These are phyloP conservation scores for Roridomyces roridus DNA, from an alignment of 768 basidiomycete species.

Conservation along the genomic window DNA sequence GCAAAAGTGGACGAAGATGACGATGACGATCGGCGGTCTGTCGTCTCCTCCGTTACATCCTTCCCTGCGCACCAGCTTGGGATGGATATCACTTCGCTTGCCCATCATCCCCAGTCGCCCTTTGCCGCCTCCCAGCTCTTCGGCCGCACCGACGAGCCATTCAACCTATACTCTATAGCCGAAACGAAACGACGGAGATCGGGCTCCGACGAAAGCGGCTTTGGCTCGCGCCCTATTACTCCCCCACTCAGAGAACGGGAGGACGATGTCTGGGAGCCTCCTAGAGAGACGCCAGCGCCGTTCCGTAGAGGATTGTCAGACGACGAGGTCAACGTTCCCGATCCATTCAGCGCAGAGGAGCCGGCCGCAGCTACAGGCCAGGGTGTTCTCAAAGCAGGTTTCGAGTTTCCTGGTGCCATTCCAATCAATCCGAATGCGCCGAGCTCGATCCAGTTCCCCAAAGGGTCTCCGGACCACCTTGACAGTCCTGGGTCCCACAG, in stretches of 20 bases:
- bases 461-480: slow-evolving; percentile 75
- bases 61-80: slow-evolving; percentile 84
- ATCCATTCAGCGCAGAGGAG: slow-evolving; percentile 49
- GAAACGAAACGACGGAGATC: slow-evolving; percentile 67
- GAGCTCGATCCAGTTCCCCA: slow-evolving; percentile 83
- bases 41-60: slow-evolving; percentile 73
- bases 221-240: slow-evolving; percentile 57
- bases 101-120: slow-evolving; percentile 76
- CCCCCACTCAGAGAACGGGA: slow-evolving; percentile 49
- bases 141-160: slow-evolving; percentile 77
- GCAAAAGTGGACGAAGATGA: slow-evolving; percentile 89
- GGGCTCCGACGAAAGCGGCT: slow-evolving; percentile 60
- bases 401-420: slow-evolving; percentile 62
- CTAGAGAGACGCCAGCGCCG: slow-evolving; percentile 68
- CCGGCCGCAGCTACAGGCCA: slow-evolving; percentile 46
- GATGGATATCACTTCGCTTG: slow-evolving; percentile 39
- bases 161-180: slow-evolving; percentile 83
- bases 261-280: slow-evolving; percentile 52
- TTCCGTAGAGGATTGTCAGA: slow-evolving; percentile 79
- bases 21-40: slow-evolving; percentile 85
- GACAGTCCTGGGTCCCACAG: slow-evolving; percentile 62
- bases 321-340: slow-evolving; percentile 61
- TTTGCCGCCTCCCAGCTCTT: slow-evolving; percentile 89
- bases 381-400: slow-evolving; percentile 44
- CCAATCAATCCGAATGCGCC: slow-evolving; percentile 58